phyloP scores from a whole-genome alignment of 83 land plant genomes.

The Diphasiastrum complanatum region DNA sequence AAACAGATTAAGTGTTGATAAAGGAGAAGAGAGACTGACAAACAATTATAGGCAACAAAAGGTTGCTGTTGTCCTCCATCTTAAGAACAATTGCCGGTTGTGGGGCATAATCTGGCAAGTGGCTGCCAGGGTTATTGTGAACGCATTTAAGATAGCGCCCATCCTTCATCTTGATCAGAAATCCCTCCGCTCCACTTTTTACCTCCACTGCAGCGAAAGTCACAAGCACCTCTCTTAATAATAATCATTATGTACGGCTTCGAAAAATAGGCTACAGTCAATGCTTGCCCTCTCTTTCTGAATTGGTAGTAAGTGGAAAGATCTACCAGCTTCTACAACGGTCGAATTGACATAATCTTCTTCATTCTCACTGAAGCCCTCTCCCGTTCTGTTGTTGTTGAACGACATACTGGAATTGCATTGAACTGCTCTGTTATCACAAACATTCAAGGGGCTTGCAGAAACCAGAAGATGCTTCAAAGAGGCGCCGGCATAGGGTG shows the following conservation, averaged over 20 bases:
- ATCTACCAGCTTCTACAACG: slow-evolving; percentile 82
- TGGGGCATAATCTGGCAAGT: slow-evolving; percentile 71
- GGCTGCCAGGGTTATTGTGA: slow-evolving; percentile 68
- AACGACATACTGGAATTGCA: slow-evolving; percentile 23
- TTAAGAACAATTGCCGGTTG: slow-evolving; percentile 91
- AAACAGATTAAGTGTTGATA: too few species aligned
- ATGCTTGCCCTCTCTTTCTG: too few species aligned
- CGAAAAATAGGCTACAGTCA: too few species aligned
- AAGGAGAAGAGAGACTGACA: slow-evolving; percentile 41
- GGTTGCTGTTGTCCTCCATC: slow-evolving; percentile 87
- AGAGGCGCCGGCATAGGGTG: too few species aligned
- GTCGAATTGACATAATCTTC: slow-evolving; percentile 72
- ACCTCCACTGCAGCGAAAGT: slow-evolving; percentile 61
- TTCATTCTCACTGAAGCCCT: slow-evolving; percentile 60
- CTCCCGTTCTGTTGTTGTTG: slow-evolving; percentile 54
- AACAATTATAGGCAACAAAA: slow-evolving; percentile 88
- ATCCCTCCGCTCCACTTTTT: slow-evolving; percentile 80
- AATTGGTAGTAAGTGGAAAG: too few species aligned
- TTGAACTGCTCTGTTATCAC: not conserved
- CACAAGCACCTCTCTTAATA: too few species aligned
- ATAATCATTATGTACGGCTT: too few species aligned
- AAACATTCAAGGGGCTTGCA: too few species aligned
- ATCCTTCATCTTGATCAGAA: slow-evolving; percentile 80
- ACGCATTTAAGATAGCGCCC: slow-evolving; percentile 67
- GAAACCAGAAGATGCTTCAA: too few species aligned